Percentiles rank a stretch among this genome's conserved stretches.
phyloP scores from a whole-genome alignment of 31 red algal species.

The Odonthalia washingtoniensis region DNA sequence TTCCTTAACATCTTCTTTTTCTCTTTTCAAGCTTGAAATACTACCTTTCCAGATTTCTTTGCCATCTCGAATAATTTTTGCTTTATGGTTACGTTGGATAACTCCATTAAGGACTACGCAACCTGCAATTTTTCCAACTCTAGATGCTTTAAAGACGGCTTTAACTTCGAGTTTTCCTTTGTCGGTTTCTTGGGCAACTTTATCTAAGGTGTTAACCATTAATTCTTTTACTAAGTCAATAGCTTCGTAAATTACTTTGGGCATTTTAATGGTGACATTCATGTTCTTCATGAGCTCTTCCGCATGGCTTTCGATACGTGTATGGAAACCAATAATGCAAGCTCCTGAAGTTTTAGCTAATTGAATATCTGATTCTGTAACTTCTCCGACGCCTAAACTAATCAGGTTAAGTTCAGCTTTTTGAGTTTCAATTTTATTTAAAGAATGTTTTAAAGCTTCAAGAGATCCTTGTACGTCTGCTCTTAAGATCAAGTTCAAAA shows the following conservation, averaged over 20 bases:
- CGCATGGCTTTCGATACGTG: slow-evolving; percentile 20
- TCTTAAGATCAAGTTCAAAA: slow-evolving; percentile 50
- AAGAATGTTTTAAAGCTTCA: slow-evolving; percentile 58
- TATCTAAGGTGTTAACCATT: slow-evolving; percentile 1
- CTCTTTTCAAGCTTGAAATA: slow-evolving; percentile 57
- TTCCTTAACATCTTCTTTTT: slow-evolving; percentile 56
- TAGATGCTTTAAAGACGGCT: slow-evolving; percentile 32
- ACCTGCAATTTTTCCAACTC: slow-evolving; percentile 46
- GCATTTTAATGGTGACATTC: slow-evolving; percentile 5
- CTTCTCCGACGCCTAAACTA: slow-evolving; percentile 50
- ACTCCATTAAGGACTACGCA: slow-evolving; percentile 30
- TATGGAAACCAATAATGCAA: slow-evolving; percentile 62
- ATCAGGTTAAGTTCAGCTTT: slow-evolving; percentile 39
- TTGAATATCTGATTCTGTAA: slow-evolving; percentile 61
- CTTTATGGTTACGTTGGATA: slow-evolving; percentile 13
- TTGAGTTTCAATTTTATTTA: slow-evolving; percentile 34
- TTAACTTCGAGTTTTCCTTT: slow-evolving; percentile 22
- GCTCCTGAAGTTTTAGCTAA: slow-evolving; percentile 58
- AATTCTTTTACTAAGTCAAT: slow-evolving; percentile 25
- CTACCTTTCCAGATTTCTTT: slow-evolving; percentile 48
- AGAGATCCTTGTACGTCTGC: slow-evolving; percentile 61
- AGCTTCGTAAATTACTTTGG: slow-evolving; percentile 28
- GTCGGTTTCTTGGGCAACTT: not conserved
- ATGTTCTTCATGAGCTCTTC: not conserved
- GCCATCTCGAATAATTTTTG: slow-evolving; percentile 38